Conservation (phyloP, 345 rosid genomes). For the Pugionium dolabratum region DNA sequence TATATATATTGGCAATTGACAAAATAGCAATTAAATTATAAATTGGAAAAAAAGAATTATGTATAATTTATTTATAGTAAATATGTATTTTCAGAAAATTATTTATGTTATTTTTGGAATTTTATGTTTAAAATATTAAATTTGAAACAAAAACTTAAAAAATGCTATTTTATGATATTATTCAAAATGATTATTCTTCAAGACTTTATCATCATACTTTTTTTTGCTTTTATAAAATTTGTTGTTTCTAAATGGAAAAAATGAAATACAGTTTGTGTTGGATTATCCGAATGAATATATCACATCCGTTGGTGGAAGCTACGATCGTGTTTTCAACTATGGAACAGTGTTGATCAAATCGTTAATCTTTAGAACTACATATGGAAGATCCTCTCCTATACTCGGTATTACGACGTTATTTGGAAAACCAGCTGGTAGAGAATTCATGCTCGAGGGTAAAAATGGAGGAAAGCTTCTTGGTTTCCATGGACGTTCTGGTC, state of each 20-base stretch:
- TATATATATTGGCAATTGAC: no score
- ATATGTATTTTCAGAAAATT: no score
- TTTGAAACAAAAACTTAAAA: no score
- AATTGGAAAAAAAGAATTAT: no score
- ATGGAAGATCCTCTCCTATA: constrained; percentile 20
- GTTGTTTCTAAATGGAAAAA: constrained; percentile 18
- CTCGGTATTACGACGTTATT: not conserved
- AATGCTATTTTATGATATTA: no score
- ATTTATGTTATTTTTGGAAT: no score
- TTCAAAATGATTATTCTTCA: not conserved
- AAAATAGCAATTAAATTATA: no score
- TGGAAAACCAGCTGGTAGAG: constrained; percentile 5
- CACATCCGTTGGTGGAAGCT: constrained; percentile 35
- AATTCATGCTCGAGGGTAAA: constrained; percentile 28
- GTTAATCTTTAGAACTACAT: constrained; percentile 19
- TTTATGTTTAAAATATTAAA: no score
- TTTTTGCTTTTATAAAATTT: no score
- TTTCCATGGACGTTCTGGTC: constrained; percentile 34
- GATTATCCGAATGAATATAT: constrained; percentile 40
- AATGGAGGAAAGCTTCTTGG: constrained; percentile 37
- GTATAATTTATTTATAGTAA: no score
- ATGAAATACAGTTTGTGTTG: constrained; percentile 30
- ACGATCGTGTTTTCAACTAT: not conserved
- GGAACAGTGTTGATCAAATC: constrained; percentile 5
- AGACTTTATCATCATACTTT: not conserved